Evolutionary conservation across 2,329 filamentous ascomycete species (phyloP), one percentile per base, ranked within the genome.

Genomic region (Shiraia sp.): DNA sequence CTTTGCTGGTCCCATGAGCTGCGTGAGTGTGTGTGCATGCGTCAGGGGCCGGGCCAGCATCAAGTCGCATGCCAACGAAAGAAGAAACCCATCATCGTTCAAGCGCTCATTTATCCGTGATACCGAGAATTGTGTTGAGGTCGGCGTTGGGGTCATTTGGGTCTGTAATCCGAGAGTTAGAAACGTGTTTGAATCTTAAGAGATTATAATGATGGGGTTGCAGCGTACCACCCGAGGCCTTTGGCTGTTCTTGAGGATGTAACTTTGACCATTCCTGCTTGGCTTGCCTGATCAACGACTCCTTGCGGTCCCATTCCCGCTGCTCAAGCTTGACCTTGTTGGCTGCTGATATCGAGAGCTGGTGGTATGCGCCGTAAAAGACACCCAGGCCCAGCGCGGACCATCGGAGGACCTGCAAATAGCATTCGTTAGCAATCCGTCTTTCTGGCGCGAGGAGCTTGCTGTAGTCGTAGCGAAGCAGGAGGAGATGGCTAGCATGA

Each of bases 331-430:
- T 84, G 79, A 80, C 75, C 75, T 85, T 87, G 67, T 90, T 83
- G 64, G 81, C 74, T 42, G 87, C 74, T 59, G 77, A 85, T 73
- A 99, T 86, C 51, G 83, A 81, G 68, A 86, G 80, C 79, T 99
- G 93, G 79, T 96, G 92, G 75, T 86, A 88, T 79, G 96, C 84
- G 72, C 93, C 93, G 79, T 99, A 99, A 77, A 96, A 86, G 70
- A 97, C 78, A 71, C 93, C 93, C 66, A 90, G 79, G 68, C 85
- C 88, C 59, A 99, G 88, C 70, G 91, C 91, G 69, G 90, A 92
- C 82, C 92, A 99, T 76, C 93, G 91, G 74, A 97, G 83, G 74
- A 99, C 92, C 93, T 99, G 73, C 42, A 37, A 41, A 36, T 39
- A 49, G 50, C 31, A 32, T 14, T n/a, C n/a, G 38, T 68, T 55